Evolutionary conservation across 805 yeast species (phyloP), one percentile per base, ranked within the genome.

Genomic region (Candida schatavii): DNA sequence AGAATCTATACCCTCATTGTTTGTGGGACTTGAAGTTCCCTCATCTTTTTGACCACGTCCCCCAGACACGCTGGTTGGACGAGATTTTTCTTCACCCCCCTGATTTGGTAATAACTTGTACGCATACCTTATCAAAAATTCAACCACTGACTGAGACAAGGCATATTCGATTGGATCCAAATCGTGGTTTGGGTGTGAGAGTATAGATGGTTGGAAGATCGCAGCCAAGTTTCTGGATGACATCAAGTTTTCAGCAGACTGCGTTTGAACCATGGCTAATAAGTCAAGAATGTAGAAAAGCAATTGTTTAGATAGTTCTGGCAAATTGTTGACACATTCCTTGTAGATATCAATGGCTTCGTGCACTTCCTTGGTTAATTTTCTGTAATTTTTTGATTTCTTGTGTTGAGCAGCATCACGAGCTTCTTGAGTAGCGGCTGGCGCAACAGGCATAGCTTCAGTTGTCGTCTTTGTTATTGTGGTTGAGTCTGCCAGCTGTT

Each of bases 151-250:
- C 50, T 90, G 88, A 4, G 96, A 86, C 27, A 88, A 66, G 10
- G 87, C 91, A 64, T 90, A 90, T 62, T 93, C 97, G 25, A 81
- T 88, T 1, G 97, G 97, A 32, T 84, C 79, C 82, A 91, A 79
- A 57, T 90, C 97, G 61, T 93, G 97, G 49, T 75, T 77, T 4
- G 97, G 96, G 61, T 91, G 98, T 7, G 95, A 85, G 40, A 93
- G 70, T 14, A 93, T 81, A n/a, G 96, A 86, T 3, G 99, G 98
- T 66, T 93, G 99, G 68, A 93, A 93, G 43, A 93, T 87, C 2
- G 98, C 96, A 1, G 98, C 96, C 48, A 93, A 69, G 59, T 93
- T 93, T 52, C 88, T 78, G 1, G 96, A 87, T 2, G 97, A 81
- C 99, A 93, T 93, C 48, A 88, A 70, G 59, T 90, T 93, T 45